Conservation (phyloP, 805 yeast genomes). For the Lachancea waltii region DNA sequence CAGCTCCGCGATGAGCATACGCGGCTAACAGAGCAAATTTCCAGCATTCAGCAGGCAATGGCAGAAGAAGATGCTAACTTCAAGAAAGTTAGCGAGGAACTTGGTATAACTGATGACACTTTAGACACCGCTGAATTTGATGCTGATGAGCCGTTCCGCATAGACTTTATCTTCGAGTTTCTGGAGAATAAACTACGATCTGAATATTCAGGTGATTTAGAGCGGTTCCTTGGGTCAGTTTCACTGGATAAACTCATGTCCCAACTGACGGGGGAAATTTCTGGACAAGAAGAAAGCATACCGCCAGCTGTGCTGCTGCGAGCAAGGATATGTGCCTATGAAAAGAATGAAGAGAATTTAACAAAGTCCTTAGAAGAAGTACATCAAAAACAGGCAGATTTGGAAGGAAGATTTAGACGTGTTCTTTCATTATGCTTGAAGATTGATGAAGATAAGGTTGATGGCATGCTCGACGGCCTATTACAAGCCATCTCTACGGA, state of each 20-base stretch:
- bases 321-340: conserved; percentile 79
- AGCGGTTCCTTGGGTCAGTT: conserved; percentile 21
- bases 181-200: conserved; percentile 38
- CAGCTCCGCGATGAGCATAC: conserved; percentile 51
- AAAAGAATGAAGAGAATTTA: conserved; percentile 56
- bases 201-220: conserved; percentile 27
- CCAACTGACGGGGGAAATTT: conserved; percentile 18
- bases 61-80: conserved; percentile 56
- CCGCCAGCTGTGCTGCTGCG: conserved; percentile 44
- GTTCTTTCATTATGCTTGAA: conserved; percentile 89
- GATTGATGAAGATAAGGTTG: conserved; percentile 74
- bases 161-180: conserved; percentile 51
- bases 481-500: conserved; percentile 82
- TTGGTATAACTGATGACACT: conserved; percentile 30
- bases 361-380: conserved; percentile 47
- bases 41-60: conserved; percentile 57
- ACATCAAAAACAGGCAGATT: conserved; percentile 44
- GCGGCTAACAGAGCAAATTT: conserved; percentile 46
- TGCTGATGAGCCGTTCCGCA: conserved; percentile 88
- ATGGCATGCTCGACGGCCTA: conserved; percentile 72
- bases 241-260: conserved; percentile 19
- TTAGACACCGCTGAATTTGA: conserved; percentile 54
- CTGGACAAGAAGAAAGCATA: conserved; percentile 17
- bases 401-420: conserved; percentile 74
- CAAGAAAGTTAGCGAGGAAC: conserved; percentile 35